A percentile compares a stretch with the other conserved stretches of the same genome.
Conservation (phyloP, 2,329 filamentous ascomycete genomes). For the Cadophora luteo-olivacea region DNA sequence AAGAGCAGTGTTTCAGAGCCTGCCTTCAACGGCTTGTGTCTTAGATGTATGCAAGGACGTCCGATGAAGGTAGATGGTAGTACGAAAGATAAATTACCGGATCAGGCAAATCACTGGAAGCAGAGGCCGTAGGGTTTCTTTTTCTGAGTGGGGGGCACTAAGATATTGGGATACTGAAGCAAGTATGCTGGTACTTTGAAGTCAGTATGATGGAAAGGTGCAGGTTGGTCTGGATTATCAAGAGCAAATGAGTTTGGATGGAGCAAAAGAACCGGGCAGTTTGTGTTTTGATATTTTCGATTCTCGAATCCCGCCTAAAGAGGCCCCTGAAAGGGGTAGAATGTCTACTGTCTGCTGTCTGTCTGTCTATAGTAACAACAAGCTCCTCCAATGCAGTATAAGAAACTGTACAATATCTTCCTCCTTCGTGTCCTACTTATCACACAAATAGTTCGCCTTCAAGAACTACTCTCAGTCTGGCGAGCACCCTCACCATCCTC, state of each 20-base stretch:
- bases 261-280: too few relatives aligned
- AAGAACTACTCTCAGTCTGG: neutral
- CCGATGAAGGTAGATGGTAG: neutral
- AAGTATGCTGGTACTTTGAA: neutral
- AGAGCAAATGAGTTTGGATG: too few relatives aligned
- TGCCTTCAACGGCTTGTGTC: neutral
- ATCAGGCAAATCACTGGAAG: neutral
- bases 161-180: neutral
- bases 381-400: slow-evolving; percentile 10
- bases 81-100: neutral
- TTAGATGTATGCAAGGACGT: neutral
- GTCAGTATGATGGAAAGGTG: neutral
- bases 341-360: slow-evolving; percentile 6
- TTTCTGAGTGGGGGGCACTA: neutral
- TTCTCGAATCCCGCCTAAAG: slow-evolving; percentile 14
- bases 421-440: neutral
- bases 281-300: neutral
- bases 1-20: neutral
- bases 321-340: slow-evolving; percentile 17
- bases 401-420: slow-evolving; percentile 3
- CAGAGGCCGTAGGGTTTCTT: neutral
- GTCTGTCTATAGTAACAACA: slow-evolving; percentile 5
- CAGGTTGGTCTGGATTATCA: too few relatives aligned
- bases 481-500: neutral
- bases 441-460: neutral